Evolutionary conservation across 2,329 filamentous ascomycete genomes (phyloP), one percentile per base, ranked within the genome.

Genomic region (Alternaria incomplexa): DNA sequence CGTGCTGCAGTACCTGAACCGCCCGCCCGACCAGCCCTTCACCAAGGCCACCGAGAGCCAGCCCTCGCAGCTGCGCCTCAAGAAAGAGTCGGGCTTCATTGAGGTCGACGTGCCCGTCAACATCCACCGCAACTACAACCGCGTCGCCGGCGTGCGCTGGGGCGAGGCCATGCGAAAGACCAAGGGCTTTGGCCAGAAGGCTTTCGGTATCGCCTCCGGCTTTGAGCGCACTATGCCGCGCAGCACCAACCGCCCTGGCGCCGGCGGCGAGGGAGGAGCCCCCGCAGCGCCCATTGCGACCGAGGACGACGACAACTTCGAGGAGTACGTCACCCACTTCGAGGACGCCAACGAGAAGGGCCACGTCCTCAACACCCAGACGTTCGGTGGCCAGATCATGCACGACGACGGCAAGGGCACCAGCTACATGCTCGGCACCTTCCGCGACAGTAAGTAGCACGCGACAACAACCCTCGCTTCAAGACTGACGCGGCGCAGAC

Each of bases 401-500:
- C 86, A 88, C 44, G 84, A 89, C 3, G 88, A 90, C 67, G 87
- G 90, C 67, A 90, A 91, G 22, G 90, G 93, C 68, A 87, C 88
- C 9, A 83, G 85, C 68, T 97, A 97, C 82, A 96, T 97, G 89
- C 86, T 97, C 53, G 96, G 93, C 26, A 91, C 93, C n/a, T 97
- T 98, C 77, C 88, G 91, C 76, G 90, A 90, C 55, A 88, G 93
- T 95, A 80, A 71, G 89, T 43, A 56, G 47, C 22, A 84, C 26
- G 28, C 28, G 32, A 15, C 5, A 11, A 13, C 22, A 26, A 6
- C n/a, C 17, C 5, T n/a, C 6, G 17, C 25, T 12, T 11, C 47
- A 15, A 13, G 9, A 32, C 65, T 71, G 44, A 76, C 55, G 2
- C n/a, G 9, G 40, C 13, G 32, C 67, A 94, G 92, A 92, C 71